Evolutionary conservation across 1,139 yeast genomes (phyloP).

Genomic region (Saccharomyces hybrid): DNA sequence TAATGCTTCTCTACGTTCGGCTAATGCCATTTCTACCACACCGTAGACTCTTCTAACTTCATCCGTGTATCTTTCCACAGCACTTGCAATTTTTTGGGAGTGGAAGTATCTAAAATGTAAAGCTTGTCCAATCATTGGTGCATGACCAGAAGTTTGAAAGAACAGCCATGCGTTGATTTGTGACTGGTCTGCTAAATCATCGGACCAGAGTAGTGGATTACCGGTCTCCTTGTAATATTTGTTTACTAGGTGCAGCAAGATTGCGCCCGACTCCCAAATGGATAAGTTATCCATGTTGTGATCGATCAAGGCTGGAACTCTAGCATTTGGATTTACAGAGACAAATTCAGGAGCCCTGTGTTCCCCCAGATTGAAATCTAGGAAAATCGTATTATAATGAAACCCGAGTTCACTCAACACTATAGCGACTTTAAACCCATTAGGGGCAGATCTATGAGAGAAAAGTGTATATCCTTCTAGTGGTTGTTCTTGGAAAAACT

Average conservation of each 20-base stretch:
- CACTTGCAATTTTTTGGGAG: constrained; percentile 76
- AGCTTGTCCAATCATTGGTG: constrained; percentile 97
- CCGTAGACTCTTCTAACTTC: constrained; percentile 92
- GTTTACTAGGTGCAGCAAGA: constrained; percentile 66
- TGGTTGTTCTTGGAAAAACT: constrained; percentile 73
- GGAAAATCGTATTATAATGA: constrained; percentile 71
- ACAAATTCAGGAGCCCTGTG: constrained; percentile 92
- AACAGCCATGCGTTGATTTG: constrained; percentile 85
- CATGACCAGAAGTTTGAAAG: constrained; percentile 93
- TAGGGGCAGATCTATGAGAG: constrained; percentile 89
- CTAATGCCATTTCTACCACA: constrained; percentile 89
- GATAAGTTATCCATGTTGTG: constrained; percentile 73
- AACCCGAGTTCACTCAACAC: constrained; percentile 76
- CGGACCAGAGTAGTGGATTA: constrained; percentile 73
- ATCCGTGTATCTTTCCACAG: constrained; percentile 84
- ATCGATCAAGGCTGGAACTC: constrained; percentile 91
- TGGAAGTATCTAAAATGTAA: constrained; percentile 89
- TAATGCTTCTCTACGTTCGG: constrained; percentile 83
- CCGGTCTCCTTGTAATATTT: constrained; percentile 63
- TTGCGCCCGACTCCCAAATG: constrained; percentile 93
- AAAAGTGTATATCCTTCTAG: constrained; percentile 78
- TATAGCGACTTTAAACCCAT: constrained; percentile 93
- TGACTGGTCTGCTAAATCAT: constrained; percentile 72
- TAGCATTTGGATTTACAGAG: constrained; percentile 84
- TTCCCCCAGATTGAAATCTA: constrained; percentile 84